Percentiles rank a stretch among this genome's conserved stretches.
These are phyloP conservation scores for Fusarium odoratissimum DNA, from an alignment of 2,329 filamentous ascomycete species.

Conservation along the genomic window DNA sequence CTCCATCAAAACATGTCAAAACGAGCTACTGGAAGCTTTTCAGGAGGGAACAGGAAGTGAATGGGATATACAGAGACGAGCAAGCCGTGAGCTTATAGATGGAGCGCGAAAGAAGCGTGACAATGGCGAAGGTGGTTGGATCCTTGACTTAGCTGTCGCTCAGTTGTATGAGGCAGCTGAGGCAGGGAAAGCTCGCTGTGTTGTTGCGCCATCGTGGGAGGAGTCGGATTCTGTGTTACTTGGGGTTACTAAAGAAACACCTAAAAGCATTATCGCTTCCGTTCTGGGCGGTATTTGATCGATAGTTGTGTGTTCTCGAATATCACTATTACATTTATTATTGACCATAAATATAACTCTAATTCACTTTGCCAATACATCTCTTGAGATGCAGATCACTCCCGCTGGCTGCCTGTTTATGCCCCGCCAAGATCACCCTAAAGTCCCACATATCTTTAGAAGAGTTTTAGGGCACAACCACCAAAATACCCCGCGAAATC, in stretches of 20 bases:
- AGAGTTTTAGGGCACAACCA: background rate
- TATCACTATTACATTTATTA: too few relatives aligned
- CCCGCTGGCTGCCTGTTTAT: background rate
- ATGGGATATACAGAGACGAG: constrained; percentile 5
- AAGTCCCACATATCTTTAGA: background rate
- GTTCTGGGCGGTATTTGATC: background rate
- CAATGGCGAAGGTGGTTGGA: constrained; percentile 14
- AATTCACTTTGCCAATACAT: too few relatives aligned
- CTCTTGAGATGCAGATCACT: background rate
- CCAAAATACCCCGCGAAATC: background rate
- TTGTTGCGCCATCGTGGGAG: constrained; percentile 20
- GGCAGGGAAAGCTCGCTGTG: background rate
- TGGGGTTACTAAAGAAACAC: background rate
- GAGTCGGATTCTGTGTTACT: constrained; percentile 24
- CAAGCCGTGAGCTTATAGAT: constrained; percentile 17
- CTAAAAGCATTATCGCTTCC: background rate
- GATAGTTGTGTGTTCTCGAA: too few relatives aligned
- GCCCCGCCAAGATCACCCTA: background rate
- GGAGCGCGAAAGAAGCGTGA: constrained; percentile 14
- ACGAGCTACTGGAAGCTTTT: constrained; percentile 17
- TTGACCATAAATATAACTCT: too few relatives aligned
- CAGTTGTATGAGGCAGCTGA: constrained; percentile 15
- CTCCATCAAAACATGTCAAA: constrained; percentile 32
- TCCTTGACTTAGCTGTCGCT: constrained; percentile 26
- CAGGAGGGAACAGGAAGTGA: background rate